Base-by-base conservation (phyloP, 1,284 basidiomycete species). In the Cutaneotrichosporon curvatum region DNA sequence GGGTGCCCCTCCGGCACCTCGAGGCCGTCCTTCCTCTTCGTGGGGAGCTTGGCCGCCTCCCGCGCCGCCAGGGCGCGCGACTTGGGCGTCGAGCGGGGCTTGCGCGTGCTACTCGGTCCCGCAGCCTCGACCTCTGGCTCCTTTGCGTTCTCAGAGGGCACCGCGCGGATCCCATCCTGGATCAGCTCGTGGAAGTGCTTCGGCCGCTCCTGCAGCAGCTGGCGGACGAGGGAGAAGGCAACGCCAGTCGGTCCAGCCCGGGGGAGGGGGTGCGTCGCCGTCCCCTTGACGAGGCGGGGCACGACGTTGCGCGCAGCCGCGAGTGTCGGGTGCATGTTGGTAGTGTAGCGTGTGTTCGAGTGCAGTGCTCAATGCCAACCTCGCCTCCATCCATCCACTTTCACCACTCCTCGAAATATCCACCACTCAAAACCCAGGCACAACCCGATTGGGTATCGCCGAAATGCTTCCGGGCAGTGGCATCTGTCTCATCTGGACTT, bases 181-280 rank as follows among this genome's bases (percentile, higher is more conserved):
- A 68, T 45, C 42, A 70, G 47, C 47, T 66, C 62, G 22, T 61
- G 62, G 34, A 64, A 63, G 25, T 59, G 57, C n/a, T 56, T 50
- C 5, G 63, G 56, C 8, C 56, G 37, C 12, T 55, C 47, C 6
- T 53, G 35, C 8, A 70, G 58, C 16, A 66, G 49, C 25, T 58
- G 40, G 9, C 56, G 55, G 23, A 70, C 59, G 38, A 68, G 48
- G 10, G 48, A 43, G 45, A 63, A 68, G n/a, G 67, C 67, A 16
- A 40, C 42, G 7, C 53, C 36, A 40, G 31, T 55, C 38, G 42
- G 55, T 19, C n/a, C 40, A n/a, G 25, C 16, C 18, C 9, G 35
- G 8, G 16, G 14, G 35, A 21, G 37, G 11, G 28, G n/a, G n/a
- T n/a, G n/a, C n/a, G n/a, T n/a, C n/a, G n/a, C n/a, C 21, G 11